phyloP scores from a whole-genome alignment of 2,329 filamentous ascomycete genomes.

The Xylariaceae sp. region DNA sequence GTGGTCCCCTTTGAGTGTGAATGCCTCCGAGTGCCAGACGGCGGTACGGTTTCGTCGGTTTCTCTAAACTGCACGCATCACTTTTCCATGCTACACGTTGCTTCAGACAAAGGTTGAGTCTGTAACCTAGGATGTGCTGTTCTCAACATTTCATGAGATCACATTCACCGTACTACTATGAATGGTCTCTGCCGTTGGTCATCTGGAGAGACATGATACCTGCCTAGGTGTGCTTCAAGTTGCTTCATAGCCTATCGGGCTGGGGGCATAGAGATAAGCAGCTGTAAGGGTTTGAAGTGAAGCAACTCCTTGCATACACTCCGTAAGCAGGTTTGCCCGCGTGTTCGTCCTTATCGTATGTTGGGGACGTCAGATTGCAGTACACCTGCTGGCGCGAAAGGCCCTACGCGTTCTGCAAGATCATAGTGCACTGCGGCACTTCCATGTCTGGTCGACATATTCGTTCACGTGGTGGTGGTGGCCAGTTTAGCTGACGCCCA shows the following conservation, averaged over 20 bases:
- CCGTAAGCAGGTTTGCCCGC: neutral
- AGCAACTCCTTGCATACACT: conserved; percentile 8
- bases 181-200: neutral
- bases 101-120: conserved; percentile 1
- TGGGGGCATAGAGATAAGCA: conserved; percentile 1
- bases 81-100: conserved; percentile 10
- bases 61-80: conserved; percentile 10
- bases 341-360: conserved; percentile 1
- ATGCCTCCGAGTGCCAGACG: conserved; percentile 1
- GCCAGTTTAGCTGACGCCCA: conserved; percentile 5
- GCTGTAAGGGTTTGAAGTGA: conserved; percentile 4
- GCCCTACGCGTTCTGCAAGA: conserved; percentile 15
- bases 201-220: neutral
- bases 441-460: conserved; percentile 1
- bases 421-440: conserved; percentile 16
- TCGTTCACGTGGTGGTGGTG: conserved; percentile 2
- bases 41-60: conserved; percentile 11
- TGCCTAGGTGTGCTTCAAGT: neutral
- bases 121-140: conserved; percentile 10
- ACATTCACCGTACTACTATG: conserved; percentile 1
- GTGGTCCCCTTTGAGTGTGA: neutral
- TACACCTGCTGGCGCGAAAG: conserved; percentile 2
- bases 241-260: conserved; percentile 7
- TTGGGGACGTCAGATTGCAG: neutral
- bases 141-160: conserved; percentile 5